phyloP scores from a whole-genome alignment of 371 early-diverging fungal genomes.

The Apophysomyces trapeziformis region DNA sequence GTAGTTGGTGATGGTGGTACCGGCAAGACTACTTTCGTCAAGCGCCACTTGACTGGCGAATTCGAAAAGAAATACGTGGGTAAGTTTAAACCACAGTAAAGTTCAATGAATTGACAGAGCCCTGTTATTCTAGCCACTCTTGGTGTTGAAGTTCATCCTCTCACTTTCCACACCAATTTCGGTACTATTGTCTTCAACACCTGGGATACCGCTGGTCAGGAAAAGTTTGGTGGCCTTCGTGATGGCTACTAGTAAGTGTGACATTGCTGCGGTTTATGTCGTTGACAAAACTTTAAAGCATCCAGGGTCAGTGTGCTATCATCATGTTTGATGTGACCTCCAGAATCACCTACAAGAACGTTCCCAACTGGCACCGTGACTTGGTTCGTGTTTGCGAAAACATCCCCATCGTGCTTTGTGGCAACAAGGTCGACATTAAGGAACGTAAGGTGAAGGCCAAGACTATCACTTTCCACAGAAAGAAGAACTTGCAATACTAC shows the following conservation, averaged over 20 bases:
- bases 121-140: slow-evolving; percentile 84
- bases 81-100: slow-evolving; percentile 50
- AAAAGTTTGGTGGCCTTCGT: slow-evolving; percentile 99
- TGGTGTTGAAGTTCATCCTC: slow-evolving; percentile 99
- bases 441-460: slow-evolving; percentile 99
- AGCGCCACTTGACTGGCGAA: slow-evolving; percentile 99
- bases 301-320: slow-evolving; percentile 99
- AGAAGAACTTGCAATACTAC: slow-evolving; percentile 99
- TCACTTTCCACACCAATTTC: slow-evolving; percentile 98
- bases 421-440: slow-evolving; percentile 99
- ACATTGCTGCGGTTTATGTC: background rate
- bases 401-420: slow-evolving; percentile 99
- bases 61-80: slow-evolving; percentile 99
- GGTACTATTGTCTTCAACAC: slow-evolving; percentile 97
- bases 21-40: slow-evolving; percentile 99
- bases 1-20: slow-evolving; percentile 99
- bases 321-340: slow-evolving; percentile 99
- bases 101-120: background rate
- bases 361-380: slow-evolving; percentile 99
- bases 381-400: slow-evolving; percentile 98
- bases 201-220: slow-evolving; percentile 99
- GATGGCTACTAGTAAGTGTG: slow-evolving; percentile 98
- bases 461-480: slow-evolving; percentile 99
- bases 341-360: slow-evolving; percentile 99
- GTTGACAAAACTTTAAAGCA: slow-evolving; percentile 56